A percentile compares a stretch with the other conserved stretches of the same genome.
phyloP scores from a whole-genome alignment of 306 rosid species.

The Mucuna pruriens region DNA sequence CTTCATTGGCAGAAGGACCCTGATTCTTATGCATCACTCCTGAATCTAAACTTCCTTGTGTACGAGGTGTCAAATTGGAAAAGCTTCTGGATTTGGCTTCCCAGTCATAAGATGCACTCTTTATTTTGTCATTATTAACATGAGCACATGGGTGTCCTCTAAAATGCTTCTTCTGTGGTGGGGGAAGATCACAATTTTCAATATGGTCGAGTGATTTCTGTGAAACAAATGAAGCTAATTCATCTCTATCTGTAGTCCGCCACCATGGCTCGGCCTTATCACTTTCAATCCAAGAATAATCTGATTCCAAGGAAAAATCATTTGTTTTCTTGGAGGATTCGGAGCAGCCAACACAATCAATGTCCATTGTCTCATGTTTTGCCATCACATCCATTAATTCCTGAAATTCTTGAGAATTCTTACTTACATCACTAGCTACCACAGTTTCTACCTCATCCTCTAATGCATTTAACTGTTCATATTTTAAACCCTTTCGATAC shows the following conservation, averaged over 20 bases:
- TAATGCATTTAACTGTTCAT: constrained; percentile 62
- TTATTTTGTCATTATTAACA: constrained; percentile 40
- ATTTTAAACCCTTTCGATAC: constrained; percentile 56
- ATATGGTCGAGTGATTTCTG: constrained; percentile 70
- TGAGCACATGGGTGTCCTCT: constrained; percentile 55
- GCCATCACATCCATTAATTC: constrained; percentile 45
- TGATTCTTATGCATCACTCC: constrained; percentile 35
- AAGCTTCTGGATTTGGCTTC: constrained; percentile 43
- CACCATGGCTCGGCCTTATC: constrained; percentile 82
- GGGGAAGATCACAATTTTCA: constrained; percentile 98
- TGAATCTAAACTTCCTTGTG: constrained; percentile 38
- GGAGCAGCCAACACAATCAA: constrained; percentile 50
- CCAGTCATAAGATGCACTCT: constrained; percentile 46
- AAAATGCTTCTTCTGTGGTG: constrained; percentile 78
- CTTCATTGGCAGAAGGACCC: constrained; percentile 48
- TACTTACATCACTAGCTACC: constrained; percentile 46
- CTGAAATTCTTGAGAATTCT: constrained; percentile 48
- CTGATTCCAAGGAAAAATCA: constrained; percentile 61
- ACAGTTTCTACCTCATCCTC: constrained; percentile 58
- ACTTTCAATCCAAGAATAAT: constrained; percentile 70
- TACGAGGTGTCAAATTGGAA: constrained; percentile 43
- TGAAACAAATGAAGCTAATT: constrained; percentile 76
- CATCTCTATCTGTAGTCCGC: constrained; percentile 81
- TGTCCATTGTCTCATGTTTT: constrained; percentile 45
- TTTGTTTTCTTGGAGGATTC: constrained; percentile 55